Base-by-base conservation (phyloP, 805 yeast species). In the Pichia deserticola region DNA sequence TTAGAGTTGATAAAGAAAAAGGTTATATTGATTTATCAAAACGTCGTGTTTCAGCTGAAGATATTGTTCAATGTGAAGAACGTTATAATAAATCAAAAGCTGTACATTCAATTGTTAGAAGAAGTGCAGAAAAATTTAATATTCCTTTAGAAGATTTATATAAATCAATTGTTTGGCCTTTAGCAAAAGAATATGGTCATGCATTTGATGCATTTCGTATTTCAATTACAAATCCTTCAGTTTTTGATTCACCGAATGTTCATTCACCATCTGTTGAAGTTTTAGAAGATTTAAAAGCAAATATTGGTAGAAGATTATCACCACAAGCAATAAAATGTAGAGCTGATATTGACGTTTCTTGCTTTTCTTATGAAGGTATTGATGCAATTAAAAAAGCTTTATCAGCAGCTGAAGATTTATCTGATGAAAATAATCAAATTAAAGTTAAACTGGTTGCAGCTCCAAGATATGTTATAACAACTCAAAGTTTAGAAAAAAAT, bases 271-370 rank as follows among this genome's bases (percentile, higher is more conserved):
- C 86, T 13, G 64, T 74, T 44, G 95, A 82, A 41, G 77, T 93
- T 36, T 76, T 88, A 69, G 86, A 81, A 45, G 98, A 93, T 69
- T 78, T 93, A 60, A 82, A 87, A 67, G 74, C 79, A 47, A 93
- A 93, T 72, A 92, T 93, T 61, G 77, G 92, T 49, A 82, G 95
- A 68, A 85, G 98, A 70, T 79, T 93, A 69, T 93, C 99, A 36
- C 99, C 99, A 54, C 97, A 90, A 73, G 96, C 98, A 38, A 89
- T 89, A 60, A 93, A 92, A 74, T 86, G 95, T 64, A 86, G 99
- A 71, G 96, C 99, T n/a, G 98, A 93, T 68, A 86, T 93, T 44
- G 98, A 92, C 70, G 97, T 93, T 41, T 89, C 97, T 12, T 93
- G 99, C 68, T 93, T 92, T 73, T 78, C 90, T 53, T 93, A 93